These are phyloP conservation scores for Boletales sp. DNA, from an alignment of 768 basidiomycete species.

Conservation along the genomic window DNA sequence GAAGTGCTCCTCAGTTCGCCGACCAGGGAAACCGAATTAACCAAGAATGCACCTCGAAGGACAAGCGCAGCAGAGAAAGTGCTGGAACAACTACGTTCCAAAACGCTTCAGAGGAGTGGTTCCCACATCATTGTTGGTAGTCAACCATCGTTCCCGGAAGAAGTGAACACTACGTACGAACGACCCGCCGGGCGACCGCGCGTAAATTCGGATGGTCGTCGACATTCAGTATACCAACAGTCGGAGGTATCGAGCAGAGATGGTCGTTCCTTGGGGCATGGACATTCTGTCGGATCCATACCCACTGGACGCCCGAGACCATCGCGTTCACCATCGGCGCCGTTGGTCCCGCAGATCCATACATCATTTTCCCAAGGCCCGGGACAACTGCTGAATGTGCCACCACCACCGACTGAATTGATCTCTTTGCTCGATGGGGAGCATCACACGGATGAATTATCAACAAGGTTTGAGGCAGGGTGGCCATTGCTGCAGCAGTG, in stretches of 20 bases:
- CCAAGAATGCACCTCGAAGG: slow-evolving; percentile 36
- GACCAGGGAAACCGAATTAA: slow-evolving; percentile 33
- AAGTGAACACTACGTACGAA: slow-evolving; percentile 12
- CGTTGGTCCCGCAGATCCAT: slow-evolving; percentile 36
- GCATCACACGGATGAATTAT: slow-evolving; percentile 90
- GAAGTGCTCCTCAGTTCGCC: slow-evolving; percentile 26
- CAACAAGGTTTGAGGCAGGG: slow-evolving; percentile 74
- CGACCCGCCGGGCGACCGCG: slow-evolving; percentile 20
- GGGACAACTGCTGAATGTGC: slow-evolving; percentile 17
- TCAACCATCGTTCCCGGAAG: slow-evolving; percentile 21
- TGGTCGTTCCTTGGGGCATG: slow-evolving; percentile 22
- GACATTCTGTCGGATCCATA: slow-evolving; percentile 20
- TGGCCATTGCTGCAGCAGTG: slow-evolving; percentile 81
- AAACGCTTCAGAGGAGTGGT: slow-evolving; percentile 49
- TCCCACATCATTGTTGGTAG: slow-evolving; percentile 10
- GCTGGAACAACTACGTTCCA: slow-evolving; percentile 58
- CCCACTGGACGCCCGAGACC: slow-evolving; percentile 44
- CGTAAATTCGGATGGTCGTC: slow-evolving; percentile 30
- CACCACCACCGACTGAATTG: slow-evolving; percentile 50
- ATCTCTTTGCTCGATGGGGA: slow-evolving; percentile 73
- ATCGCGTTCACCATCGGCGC: slow-evolving; percentile 57
- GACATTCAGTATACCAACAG: slow-evolving; percentile 18
- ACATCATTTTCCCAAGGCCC: slow-evolving; percentile 23
- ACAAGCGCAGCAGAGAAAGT: slow-evolving; percentile 68
- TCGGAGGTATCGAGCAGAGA: slow-evolving; percentile 21